phyloP scores from a whole-genome alignment of 805 yeast species.

The Yamadazyma kitorensis region DNA sequence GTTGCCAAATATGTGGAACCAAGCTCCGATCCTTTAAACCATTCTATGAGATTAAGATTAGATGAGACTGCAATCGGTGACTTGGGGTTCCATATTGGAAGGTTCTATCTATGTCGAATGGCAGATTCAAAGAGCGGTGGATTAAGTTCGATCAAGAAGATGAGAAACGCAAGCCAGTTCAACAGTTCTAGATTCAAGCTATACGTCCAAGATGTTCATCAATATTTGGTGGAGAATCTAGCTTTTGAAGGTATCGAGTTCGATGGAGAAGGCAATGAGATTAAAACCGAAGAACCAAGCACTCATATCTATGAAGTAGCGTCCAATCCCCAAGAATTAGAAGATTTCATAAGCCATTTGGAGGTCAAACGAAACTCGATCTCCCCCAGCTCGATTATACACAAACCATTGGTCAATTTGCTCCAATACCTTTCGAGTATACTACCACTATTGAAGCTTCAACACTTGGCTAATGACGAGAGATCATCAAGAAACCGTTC shows the following conservation, averaged over 20 bases:
- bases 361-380: slow-evolving; percentile 19
- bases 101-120: slow-evolving; percentile 39
- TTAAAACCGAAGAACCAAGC: slow-evolving; percentile 6
- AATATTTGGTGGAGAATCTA: slow-evolving; percentile 27
- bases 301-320: slow-evolving; percentile 39
- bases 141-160: slow-evolving; percentile 29
- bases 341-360: slow-evolving; percentile 23
- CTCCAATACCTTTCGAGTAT: slow-evolving; percentile 26
- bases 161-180: slow-evolving; percentile 19
- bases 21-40: slow-evolving; percentile 33
- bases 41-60: slow-evolving; percentile 30
- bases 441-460: slow-evolving; percentile 26
- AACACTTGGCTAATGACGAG: slow-evolving; percentile 16
- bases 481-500: slow-evolving; percentile 18
- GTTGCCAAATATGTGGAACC: slow-evolving; percentile 35
- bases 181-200: slow-evolving; percentile 31
- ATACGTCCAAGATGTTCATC: slow-evolving; percentile 41
- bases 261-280: slow-evolving; percentile 29
- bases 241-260: slow-evolving; percentile 33
- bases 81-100: slow-evolving; percentile 37
- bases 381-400: slow-evolving; percentile 18
- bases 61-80: slow-evolving; percentile 39
- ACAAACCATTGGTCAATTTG: slow-evolving; percentile 27
- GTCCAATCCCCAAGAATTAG: slow-evolving; percentile 24
- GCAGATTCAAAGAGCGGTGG: slow-evolving; percentile 35